Percentiles rank a stretch among this genome's conserved stretches.
Evolutionary conservation across 345 rosid genomes (phyloP).

Genomic region (Psidium guajava): DNA sequence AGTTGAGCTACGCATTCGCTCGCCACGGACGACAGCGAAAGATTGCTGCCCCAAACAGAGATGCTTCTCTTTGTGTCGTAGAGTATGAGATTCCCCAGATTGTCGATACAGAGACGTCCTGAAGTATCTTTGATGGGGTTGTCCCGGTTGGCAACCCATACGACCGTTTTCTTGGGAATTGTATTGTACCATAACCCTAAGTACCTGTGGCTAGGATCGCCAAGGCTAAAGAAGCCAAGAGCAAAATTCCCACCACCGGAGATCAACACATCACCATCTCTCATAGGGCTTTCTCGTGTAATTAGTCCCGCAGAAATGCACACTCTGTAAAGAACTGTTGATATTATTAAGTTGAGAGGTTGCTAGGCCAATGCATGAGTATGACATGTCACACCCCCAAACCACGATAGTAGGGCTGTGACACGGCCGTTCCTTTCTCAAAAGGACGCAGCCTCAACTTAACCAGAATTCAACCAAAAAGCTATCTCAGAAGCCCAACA

Average conservation of each 20-base stretch:
- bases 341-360: background rate
- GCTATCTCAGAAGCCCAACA: too few species aligned
- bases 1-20: slow-evolving; percentile 7
- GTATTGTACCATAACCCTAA: background rate
- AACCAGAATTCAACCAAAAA: too few species aligned
- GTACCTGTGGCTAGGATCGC: background rate
- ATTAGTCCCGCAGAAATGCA: background rate
- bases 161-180: background rate
- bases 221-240: background rate
- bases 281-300: background rate
- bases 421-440: too few species aligned
- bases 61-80: background rate
- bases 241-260: background rate
- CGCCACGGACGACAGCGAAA: background rate
- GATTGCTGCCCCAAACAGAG: background rate
- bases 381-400: too few species aligned
- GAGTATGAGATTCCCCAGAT: slow-evolving; percentile 6
- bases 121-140: slow-evolving; percentile 10
- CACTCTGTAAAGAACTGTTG: background rate
- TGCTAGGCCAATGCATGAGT: background rate
- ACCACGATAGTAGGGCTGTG: too few species aligned
- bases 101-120: slow-evolving; percentile 3
- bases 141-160: slow-evolving; percentile 30
- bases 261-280: too few species aligned
- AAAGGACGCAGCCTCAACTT: too few species aligned